A percentile compares a stretch with the other conserved stretches of the same genome.
Evolutionary conservation across 1,284 basidiomycete species (phyloP).

Genomic region (Tylopilus sp.): DNA sequence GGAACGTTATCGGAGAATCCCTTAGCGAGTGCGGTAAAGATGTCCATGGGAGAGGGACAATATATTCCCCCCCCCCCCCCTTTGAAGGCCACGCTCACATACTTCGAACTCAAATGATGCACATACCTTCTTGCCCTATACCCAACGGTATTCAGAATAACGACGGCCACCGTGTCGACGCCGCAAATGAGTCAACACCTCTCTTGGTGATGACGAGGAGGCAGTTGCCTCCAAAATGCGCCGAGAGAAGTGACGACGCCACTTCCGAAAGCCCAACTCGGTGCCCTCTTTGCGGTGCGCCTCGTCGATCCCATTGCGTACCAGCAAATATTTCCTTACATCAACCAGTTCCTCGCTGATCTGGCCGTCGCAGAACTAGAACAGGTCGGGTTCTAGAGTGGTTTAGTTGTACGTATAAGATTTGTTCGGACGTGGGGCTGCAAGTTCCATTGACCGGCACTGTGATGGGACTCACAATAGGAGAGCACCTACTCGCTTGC

Average conservation of each 20-base stretch:
- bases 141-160: too few relatives aligned
- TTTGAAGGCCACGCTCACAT: neutral
- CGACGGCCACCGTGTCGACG: neutral
- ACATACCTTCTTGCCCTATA: neutral
- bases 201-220: slow-evolving; percentile 14
- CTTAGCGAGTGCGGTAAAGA: neutral
- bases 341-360: slow-evolving; percentile 60
- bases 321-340: slow-evolving; percentile 57
- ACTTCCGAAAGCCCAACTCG: slow-evolving; percentile 18
- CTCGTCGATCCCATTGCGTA: slow-evolving; percentile 60
- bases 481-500: slow-evolving; percentile 60
- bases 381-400: slow-evolving; percentile 61
- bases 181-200: slow-evolving; percentile 9
- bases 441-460: neutral
- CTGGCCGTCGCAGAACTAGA: slow-evolving; percentile 53
- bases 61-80: neutral
- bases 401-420: slow-evolving; percentile 44
- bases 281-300: slow-evolving; percentile 35
- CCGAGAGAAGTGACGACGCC: slow-evolving; percentile 3
- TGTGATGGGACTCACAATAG: slow-evolving; percentile 27
- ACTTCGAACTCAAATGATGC: neutral
- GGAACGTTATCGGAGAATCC: neutral
- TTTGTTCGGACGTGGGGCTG: neutral
- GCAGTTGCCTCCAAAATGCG: neutral
- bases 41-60: neutral